Percentiles rank a stretch among this genome's conserved stretches.
These are phyloP conservation scores for Mortierella sp. DNA, from an alignment of 371 early-diverging fungal species.

Conservation along the genomic window DNA sequence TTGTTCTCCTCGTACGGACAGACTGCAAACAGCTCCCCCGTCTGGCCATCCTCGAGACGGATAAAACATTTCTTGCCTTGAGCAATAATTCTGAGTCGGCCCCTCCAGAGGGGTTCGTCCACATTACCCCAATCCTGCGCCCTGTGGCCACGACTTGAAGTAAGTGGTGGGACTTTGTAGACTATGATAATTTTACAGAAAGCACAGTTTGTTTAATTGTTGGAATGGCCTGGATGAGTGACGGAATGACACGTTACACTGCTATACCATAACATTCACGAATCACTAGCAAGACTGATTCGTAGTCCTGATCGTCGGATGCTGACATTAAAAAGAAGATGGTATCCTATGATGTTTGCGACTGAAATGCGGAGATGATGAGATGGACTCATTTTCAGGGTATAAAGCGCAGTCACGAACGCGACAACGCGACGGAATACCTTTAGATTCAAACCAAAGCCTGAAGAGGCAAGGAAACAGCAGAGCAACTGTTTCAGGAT, in stretches of 20 bases:
- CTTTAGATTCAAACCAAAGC: too few relatives aligned
- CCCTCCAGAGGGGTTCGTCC: constrained; percentile 83
- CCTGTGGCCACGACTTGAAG: constrained; percentile 76
- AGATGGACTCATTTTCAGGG: neutral
- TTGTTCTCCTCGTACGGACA: constrained; percentile 81
- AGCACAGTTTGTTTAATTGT: too few relatives aligned
- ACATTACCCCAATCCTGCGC: constrained; percentile 92
- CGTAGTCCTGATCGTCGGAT: constrained; percentile 70
- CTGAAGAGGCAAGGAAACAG: too few relatives aligned
- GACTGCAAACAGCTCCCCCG: constrained; percentile 89
- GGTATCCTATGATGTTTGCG: neutral
- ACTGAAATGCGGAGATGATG: neutral
- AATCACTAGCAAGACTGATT: constrained; percentile 84
- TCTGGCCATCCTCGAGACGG: constrained; percentile 81
- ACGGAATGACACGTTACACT: too few relatives aligned
- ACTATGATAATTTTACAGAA: too few relatives aligned
- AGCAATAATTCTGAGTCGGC: constrained; percentile 81
- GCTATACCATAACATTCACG: constrained; percentile 87
- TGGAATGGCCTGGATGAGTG: too few relatives aligned
- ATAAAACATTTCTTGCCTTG: constrained; percentile 78
- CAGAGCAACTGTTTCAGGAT: too few relatives aligned
- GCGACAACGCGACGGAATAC: too few relatives aligned
- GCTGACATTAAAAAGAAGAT: constrained; percentile 6
- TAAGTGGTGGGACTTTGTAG: constrained; percentile 85
- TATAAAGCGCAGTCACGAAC: neutral